Evolutionary conservation across 495 filamentous ascomycete genomes (phyloP).

Genomic region (Podospora sp.): DNA sequence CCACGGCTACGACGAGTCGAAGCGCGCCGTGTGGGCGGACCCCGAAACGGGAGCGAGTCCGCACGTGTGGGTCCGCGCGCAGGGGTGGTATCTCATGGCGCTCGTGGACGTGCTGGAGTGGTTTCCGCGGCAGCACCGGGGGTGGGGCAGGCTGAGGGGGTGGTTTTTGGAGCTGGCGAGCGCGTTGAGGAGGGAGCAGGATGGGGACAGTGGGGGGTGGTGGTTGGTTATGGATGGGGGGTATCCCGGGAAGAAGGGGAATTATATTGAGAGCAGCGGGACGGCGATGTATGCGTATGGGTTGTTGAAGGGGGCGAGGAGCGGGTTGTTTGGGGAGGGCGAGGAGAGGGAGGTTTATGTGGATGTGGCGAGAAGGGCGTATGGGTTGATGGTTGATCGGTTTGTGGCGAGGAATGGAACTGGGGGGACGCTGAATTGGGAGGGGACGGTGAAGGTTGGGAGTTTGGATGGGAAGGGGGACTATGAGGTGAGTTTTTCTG

Average conservation of each 20-base stretch:
- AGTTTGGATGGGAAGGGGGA: constrained; percentile 54
- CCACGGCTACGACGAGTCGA: constrained; percentile 62
- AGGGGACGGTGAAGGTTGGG: constrained; percentile 59
- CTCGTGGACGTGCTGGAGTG: constrained; percentile 58
- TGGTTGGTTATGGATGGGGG: constrained; percentile 59
- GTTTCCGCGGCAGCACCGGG: constrained; percentile 40
- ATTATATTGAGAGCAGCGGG: constrained; percentile 64
- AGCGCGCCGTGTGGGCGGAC: constrained; percentile 59
- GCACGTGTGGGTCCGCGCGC: constrained; percentile 58
- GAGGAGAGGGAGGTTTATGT: constrained; percentile 28
- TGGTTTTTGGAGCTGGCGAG: constrained; percentile 48
- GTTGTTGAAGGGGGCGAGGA: constrained; percentile 54
- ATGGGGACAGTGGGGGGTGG: constrained; percentile 56
- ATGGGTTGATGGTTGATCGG: constrained; percentile 39
- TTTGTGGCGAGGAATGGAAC: constrained; percentile 32
- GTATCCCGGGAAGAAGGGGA: constrained; percentile 48
- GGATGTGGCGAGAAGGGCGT: constrained; percentile 38
- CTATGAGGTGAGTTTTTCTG: constrained; percentile 41
- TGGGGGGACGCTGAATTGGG: constrained; percentile 52
- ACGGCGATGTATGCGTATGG: constrained; percentile 64
- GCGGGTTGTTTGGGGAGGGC: constrained; percentile 35
- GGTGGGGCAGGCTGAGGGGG: constrained; percentile 35
- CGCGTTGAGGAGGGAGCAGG: constrained; percentile 48
- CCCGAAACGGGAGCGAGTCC: constrained; percentile 57
- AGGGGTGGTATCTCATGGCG: constrained; percentile 64